Base-by-base conservation (phyloP, 1,284 basidiomycete species). In the Abortiporus biennis region DNA sequence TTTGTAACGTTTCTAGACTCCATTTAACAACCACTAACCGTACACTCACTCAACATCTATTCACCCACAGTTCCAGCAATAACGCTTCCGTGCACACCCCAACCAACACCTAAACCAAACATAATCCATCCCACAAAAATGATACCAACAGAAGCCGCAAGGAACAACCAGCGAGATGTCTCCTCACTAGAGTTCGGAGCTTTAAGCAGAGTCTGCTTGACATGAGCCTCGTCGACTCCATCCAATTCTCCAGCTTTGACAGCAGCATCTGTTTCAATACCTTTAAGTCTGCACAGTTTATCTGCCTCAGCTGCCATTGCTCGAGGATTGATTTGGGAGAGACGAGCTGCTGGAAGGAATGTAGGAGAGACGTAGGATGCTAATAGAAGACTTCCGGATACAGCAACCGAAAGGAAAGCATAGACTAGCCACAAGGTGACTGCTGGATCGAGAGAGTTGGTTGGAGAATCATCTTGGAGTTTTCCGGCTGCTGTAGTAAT, bases 371-470 rank as follows among this genome's bases (percentile, higher is more conserved):
- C 44, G 47, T 63, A 62, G 30, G 64, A 62, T 30, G 58, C 43
- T 30, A 59, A 5, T 30, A 69, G 62, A 23, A 71, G 57, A n/a
- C 42, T 42, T n/a, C 66, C 64, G 4, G 65, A 63, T 35, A 68
- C 52, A 9, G 58, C 58, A 43, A 67, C 63, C 40, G 56, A 65
- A 47, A 64, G 36, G 55, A 65, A 62, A 19, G 65, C 68, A 50
- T 69, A 71, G 23, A 54, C 59, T 36, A 69, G 64, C 68, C 68
- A 71, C 29, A 69, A 56, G 4, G 63, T 60, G n/a, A 69, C 63
- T 6, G 66, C 65, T 6, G 61, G 58, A 40, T 67, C 63, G 41
- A 71, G 64, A 6, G 67, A 68, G 50, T 63, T 46, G 37, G 54
- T 60, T 3, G 57, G 41, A 3, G 67, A 60, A 43, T 61, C 53